Evolutionary conservation across 2,329 filamentous ascomycete genomes (phyloP).

Genomic region (Tricladium varicosporioides): DNA sequence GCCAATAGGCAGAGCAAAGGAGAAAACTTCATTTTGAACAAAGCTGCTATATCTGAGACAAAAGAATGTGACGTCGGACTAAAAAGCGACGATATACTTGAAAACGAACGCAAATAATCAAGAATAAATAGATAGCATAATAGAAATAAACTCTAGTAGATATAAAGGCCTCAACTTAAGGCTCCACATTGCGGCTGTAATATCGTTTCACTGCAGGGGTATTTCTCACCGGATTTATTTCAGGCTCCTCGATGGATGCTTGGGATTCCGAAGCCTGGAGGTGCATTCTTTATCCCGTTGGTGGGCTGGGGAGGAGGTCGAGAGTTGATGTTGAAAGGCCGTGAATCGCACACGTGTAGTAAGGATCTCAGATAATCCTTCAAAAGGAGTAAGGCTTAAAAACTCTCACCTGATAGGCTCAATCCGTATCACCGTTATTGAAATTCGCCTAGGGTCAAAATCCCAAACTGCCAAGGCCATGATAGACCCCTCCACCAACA

Average conservation of each 20-base stretch:
- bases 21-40: slow-evolving; percentile 2
- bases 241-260: background rate
- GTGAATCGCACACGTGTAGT: background rate
- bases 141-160: background rate
- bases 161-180: background rate
- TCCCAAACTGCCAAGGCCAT: background rate
- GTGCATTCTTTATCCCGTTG: background rate
- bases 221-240: background rate
- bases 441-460: background rate
- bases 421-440: background rate
- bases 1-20: slow-evolving; percentile 2
- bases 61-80: background rate
- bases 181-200: background rate
- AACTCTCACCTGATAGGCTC: background rate
- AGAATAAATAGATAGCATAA: background rate
- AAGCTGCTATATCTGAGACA: background rate
- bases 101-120: background rate
- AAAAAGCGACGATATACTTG: background rate
- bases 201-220: slow-evolving; percentile 2
- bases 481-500: background rate
- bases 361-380: background rate
- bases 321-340: no score
- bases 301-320: background rate
- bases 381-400: background rate
- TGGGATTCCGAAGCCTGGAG: background rate